phyloP scores from a whole-genome alignment of 371 early-diverging fungal species.

The Mortierella sp. region DNA sequence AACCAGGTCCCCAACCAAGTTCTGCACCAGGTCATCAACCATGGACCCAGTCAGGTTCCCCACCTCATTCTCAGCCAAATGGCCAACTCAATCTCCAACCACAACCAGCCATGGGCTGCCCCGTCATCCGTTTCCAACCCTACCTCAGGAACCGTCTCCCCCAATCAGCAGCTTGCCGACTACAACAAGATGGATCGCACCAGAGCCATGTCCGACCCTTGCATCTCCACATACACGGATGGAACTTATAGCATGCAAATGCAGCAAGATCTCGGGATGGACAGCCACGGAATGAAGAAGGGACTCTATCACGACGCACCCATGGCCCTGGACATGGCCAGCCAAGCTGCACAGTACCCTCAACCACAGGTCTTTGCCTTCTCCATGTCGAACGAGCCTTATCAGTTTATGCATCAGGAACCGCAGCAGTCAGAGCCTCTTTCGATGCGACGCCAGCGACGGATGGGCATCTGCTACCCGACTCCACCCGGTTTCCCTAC shows the following conservation, averaged over 20 bases:
- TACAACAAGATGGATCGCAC: constrained; percentile 13
- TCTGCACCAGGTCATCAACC: not conserved
- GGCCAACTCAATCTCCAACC: not conserved
- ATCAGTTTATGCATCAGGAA: not conserved
- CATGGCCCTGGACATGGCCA: not conserved
- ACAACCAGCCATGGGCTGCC: not conserved
- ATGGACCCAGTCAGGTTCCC: not conserved
- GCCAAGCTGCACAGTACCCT: not conserved
- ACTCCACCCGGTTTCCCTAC: not conserved
- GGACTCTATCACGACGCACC: not conserved
- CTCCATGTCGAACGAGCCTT: not conserved
- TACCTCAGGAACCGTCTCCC: not conserved
- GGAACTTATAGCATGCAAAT: not conserved
- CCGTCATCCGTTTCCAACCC: constrained; percentile 6
- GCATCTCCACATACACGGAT: not conserved
- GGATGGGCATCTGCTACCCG: constrained; percentile 10
- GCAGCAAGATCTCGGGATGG: not conserved
- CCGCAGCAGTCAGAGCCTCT: not conserved
- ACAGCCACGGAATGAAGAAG: not conserved
- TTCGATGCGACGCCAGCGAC: constrained; percentile 4
- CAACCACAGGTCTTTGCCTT: not conserved
- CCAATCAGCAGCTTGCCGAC: not conserved
- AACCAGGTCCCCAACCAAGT: not conserved
- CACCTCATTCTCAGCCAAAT: not conserved
- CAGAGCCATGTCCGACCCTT: constrained; percentile 33